phyloP scores from a whole-genome alignment of 495 filamentous ascomycete species.

The Trypethelium eluteriae region DNA sequence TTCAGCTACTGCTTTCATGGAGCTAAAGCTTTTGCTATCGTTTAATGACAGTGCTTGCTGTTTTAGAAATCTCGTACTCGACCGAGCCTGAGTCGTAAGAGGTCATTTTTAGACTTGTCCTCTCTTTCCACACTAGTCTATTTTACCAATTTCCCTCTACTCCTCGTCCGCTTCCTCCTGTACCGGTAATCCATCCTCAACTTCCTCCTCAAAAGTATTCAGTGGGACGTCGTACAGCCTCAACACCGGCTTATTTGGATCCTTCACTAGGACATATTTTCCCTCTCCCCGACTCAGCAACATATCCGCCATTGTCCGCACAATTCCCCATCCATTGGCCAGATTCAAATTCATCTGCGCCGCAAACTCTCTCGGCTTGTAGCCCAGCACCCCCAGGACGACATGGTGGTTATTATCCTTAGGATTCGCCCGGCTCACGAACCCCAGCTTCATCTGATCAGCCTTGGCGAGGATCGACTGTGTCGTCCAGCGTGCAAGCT shows the following conservation, averaged over 20 bases:
- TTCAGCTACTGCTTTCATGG: too few species aligned
- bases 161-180: slow-evolving; percentile 41
- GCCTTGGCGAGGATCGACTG: slow-evolving; percentile 93
- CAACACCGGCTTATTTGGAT: slow-evolving; percentile 91
- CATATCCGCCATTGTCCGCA: slow-evolving; percentile 94
- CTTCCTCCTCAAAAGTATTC: slow-evolving; percentile 76
- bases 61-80: too few species aligned
- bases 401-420: slow-evolving; percentile 85
- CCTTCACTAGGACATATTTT: slow-evolving; percentile 68
- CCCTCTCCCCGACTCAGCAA: slow-evolving; percentile 60
- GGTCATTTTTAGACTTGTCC: too few species aligned
- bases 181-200: slow-evolving; percentile 44
- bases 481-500: slow-evolving; percentile 92
- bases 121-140: not conserved
- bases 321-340: slow-evolving; percentile 97
- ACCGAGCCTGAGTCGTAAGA: too few species aligned
- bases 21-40: too few species aligned
- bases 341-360: slow-evolving; percentile 96
- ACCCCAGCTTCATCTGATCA: slow-evolving; percentile 97
- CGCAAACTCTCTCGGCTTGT: slow-evolving; percentile 95
- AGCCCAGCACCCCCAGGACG: slow-evolving; percentile 88
- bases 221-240: slow-evolving; percentile 85
- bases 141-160: not conserved
- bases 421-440: slow-evolving; percentile 88
- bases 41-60: too few species aligned